Percentiles rank a stretch among this genome's conserved stretches.
Evolutionary conservation across 768 basidiomycete species (phyloP).

Genomic region (Rhodotorula diobovata): DNA sequence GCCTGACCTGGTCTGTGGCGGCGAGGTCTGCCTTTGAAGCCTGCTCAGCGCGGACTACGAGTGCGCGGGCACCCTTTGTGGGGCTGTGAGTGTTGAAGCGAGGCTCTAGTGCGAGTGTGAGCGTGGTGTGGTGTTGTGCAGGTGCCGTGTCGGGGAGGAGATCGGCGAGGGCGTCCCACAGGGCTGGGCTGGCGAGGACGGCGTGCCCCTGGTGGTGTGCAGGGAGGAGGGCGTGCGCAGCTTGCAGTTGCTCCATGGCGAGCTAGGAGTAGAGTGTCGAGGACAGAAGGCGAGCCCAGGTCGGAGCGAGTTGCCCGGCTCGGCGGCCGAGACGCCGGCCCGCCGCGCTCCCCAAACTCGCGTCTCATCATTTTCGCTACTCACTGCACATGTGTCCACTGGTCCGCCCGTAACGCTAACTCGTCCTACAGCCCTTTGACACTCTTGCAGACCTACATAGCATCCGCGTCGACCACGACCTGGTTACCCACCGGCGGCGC

Average conservation of each 20-base stretch:
- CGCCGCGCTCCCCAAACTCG: too few species aligned
- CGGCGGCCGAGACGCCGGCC: too few species aligned
- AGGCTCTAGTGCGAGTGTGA: neutral
- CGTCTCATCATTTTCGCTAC: too few species aligned
- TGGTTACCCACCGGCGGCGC: too few species aligned
- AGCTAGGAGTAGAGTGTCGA: neutral
- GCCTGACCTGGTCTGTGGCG: neutral
- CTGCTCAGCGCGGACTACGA: neutral
- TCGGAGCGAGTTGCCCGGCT: too few species aligned
- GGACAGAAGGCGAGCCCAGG: too few species aligned
- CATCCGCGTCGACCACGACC: too few species aligned
- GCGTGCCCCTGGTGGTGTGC: neutral
- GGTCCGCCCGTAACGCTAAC: too few species aligned
- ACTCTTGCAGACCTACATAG: too few species aligned
- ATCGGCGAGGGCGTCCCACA: slow-evolving; percentile 2
- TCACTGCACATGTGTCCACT: too few species aligned
- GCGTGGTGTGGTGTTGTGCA: neutral
- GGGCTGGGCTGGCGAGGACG: slow-evolving; percentile 2
- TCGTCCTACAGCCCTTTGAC: too few species aligned
- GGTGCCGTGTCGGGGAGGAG: neutral
- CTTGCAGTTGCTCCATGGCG: neutral
- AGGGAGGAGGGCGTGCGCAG: neutral
- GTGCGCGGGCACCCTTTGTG: neutral
- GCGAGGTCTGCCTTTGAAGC: slow-evolving; percentile 13
- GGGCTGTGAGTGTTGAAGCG: neutral